Evolutionary conservation across 345 rosid species (phyloP).

Genomic region (Corymbia maculata): DNA sequence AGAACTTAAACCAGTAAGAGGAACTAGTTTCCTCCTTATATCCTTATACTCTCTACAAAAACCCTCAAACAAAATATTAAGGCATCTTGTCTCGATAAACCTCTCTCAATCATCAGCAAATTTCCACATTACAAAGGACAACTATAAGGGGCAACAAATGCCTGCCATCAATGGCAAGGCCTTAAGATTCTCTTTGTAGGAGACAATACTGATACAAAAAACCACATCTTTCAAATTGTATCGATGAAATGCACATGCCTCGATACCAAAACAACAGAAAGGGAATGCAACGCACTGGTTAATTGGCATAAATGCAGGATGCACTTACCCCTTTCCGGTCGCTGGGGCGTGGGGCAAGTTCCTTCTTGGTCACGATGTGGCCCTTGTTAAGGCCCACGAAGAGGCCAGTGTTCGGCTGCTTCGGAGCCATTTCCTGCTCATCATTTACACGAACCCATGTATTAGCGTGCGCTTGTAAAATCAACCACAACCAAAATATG

Average conservation of each 20-base stretch:
- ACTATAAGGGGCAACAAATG: neutral
- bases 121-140: neutral
- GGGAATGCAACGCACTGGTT: neutral
- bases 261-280: neutral
- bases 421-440: conserved; percentile 42
- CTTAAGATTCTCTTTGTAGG: neutral
- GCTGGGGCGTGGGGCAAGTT: conserved; percentile 42
- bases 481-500: neutral
- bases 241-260: neutral
- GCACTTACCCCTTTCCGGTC: conserved; percentile 50
- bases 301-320: neutral
- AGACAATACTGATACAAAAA: neutral
- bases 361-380: conserved; percentile 52
- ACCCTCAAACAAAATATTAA: neutral
- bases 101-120: neutral
- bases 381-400: conserved; percentile 64
- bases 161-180: neutral
- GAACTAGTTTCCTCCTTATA: neutral
- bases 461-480: neutral
- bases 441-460: neutral
- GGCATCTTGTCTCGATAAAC: neutral
- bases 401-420: conserved; percentile 44
- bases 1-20: neutral
- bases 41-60: neutral
- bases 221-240: neutral